phyloP scores from a whole-genome alignment of 805 yeast species.

The Pichia membranifaciens region DNA sequence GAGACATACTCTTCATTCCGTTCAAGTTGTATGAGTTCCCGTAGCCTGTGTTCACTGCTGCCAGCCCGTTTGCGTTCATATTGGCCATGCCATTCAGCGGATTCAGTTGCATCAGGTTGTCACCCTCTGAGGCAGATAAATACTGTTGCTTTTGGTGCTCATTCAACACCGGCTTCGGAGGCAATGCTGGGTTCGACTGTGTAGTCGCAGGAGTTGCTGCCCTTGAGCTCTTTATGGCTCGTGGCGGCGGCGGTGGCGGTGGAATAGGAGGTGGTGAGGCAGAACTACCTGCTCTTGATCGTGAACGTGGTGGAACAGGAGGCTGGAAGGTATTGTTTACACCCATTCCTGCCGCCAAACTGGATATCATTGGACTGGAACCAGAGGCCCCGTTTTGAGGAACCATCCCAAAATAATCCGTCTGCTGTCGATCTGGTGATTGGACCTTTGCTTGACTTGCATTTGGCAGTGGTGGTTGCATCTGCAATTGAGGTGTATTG shows the following conservation, averaged over 20 bases:
- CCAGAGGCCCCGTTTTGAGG: neutral
- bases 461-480: neutral
- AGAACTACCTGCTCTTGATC: constrained; percentile 18
- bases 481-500: neutral
- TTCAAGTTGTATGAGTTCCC: neutral
- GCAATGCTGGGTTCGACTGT: constrained; percentile 21
- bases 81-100: neutral
- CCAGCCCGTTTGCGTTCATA: neutral
- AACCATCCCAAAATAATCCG: constrained; percentile 6
- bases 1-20: neutral
- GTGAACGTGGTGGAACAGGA: constrained; percentile 24
- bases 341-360: neutral
- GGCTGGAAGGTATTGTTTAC: neutral
- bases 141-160: constrained; percentile 26
- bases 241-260: constrained; percentile 28
- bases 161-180: constrained; percentile 28
- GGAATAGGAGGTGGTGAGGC: constrained; percentile 21
- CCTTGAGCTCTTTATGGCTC: constrained; percentile 24
- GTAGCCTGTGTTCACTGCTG: neutral
- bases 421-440: constrained; percentile 4
- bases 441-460: constrained; percentile 6
- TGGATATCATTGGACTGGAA: constrained; percentile 1
- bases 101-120: neutral
- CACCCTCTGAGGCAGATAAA: constrained; percentile 16
- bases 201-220: constrained; percentile 12